Evolutionary conservation across 805 yeast species (phyloP), one percentile per base, ranked within the genome.

Genomic region (Middelhovenomyces tepae): DNA sequence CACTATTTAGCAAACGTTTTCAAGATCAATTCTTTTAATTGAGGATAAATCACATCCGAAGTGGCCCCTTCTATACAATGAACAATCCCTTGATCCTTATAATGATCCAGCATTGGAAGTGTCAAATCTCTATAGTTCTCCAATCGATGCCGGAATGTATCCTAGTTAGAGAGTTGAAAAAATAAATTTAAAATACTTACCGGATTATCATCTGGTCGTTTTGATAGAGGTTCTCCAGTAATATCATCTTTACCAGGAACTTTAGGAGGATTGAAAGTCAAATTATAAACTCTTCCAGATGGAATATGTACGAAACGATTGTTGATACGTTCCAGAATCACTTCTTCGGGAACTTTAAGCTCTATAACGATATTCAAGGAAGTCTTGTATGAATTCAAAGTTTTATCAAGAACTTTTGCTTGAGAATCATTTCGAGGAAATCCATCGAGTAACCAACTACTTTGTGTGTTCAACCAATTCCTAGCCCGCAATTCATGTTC

Each of bases 221-320:
- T 82, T 11, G 71, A 57, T 37, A 87, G 64, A 2, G 83, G 78
- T 51, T 87, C 96, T 1, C 95, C 95, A 0, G 97, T 87, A 2
- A 85, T 50, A 54, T 87, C 96, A 50, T 87, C 97, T 40, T 59
- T 67, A 22, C 85, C 93, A 0, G 85, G 74, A 2, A 67, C 69
- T 47, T 78, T 78, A 6, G 97, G 97, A 5, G 96, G 95, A 47
- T 82, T 86, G 57, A 85, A 87, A 35, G 83, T 75, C 42, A 82
- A 53, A 53, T 83, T 89, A 55, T 87, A 87, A 2, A 86, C 78
- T 43, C 96, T 63, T 0, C 96, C 96, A 33, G 94, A 81, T 0
- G 82, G 74, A 9, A 67, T 53, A 56, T 87, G 96, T 25, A 86
- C 79, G 78, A 83, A 85, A 45, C 96, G 60, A 40, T 83, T 80